A percentile compares a stretch with the other conserved stretches of the same genome.
These are phyloP conservation scores for Chaetomium cochliodes DNA, from an alignment of 495 filamentous ascomycete species.

Conservation along the genomic window DNA sequence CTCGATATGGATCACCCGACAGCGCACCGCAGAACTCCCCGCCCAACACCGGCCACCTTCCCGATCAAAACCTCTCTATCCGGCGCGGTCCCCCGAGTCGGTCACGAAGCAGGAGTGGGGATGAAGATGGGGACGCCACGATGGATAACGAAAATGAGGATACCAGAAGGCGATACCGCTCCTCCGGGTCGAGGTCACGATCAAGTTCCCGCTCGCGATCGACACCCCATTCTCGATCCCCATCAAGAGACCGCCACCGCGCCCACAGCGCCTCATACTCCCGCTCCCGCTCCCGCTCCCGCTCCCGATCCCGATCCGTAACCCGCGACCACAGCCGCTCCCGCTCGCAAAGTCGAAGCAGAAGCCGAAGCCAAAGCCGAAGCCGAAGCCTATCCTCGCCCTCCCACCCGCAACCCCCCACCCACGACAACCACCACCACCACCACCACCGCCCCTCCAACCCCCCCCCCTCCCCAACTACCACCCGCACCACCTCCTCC, in stretches of 20 bases:
- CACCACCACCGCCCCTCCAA: slow-evolving; percentile 15
- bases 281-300: slow-evolving; percentile 31
- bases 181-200: slow-evolving; percentile 30
- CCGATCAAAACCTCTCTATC: slow-evolving; percentile 40
- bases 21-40: slow-evolving; percentile 10
- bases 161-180: slow-evolving; percentile 35
- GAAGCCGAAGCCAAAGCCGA: slow-evolving; percentile 19
- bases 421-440: slow-evolving; percentile 11
- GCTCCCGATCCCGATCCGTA: slow-evolving; percentile 28
- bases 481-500: slow-evolving; percentile 47
- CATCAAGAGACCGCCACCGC: slow-evolving; percentile 21
- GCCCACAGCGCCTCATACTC: slow-evolving; percentile 29
- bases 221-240: slow-evolving; percentile 36
- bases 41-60: slow-evolving; percentile 2
- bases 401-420: slow-evolving; percentile 12
- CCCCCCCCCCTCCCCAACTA: slow-evolving; percentile 40
- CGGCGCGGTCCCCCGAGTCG: slow-evolving; percentile 38
- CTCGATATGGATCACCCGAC: slow-evolving; percentile 36
- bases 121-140: slow-evolving; percentile 29
- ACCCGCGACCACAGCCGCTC: slow-evolving; percentile 26
- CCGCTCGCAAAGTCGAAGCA: slow-evolving; percentile 22
- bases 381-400: slow-evolving; percentile 11
- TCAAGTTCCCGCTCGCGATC: slow-evolving; percentile 45
- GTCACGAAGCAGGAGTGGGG: slow-evolving; percentile 33
- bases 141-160: slow-evolving; percentile 17